Base-by-base conservation (phyloP, 148 eudicot species). In the Cornus controversa region DNA sequence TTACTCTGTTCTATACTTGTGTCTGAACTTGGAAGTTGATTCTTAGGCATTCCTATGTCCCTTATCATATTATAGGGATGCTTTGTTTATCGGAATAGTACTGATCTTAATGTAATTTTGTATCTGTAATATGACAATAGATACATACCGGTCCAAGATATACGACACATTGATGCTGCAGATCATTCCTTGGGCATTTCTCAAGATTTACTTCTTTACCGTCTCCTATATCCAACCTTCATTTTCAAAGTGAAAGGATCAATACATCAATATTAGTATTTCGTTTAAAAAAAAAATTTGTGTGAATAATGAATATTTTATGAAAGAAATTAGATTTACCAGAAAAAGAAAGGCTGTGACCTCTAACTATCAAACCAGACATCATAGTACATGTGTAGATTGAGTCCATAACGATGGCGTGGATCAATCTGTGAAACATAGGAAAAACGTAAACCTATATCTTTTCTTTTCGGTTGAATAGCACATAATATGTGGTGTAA, bases 301-400 rank as follows among this genome's bases (percentile, higher is more conserved):
- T 27, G 34, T 31, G n/a, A n/a, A n/a, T n/a, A n/a, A n/a, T n/a
- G n/a, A n/a, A 67, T 70, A n/a, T 31, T 68, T 36, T 34, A 45
- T 37, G 16, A 18, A 31, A 31, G 2, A 22, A 14, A 13, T 13
- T 54, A 4, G 11, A 54, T 16, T 71, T 76, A 85, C 87, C 87
- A 85, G 80, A 76, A 85, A 63, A 85, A 85, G 81, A 85, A 85
- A n/a, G 87, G 87, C 42, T 85, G 82, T 9, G 75, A 67, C 69
- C 84, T 85, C 66, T 79, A 72, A 69, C 82, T 75, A 24, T 26
- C 62, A 18, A 72, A 58, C 87, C 87, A 85, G 8, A 54, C 73
- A 27, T 73, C 80, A 57, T 81, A 79, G 34, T 81, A 84, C 10
- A 78, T 54, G 25, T 78, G 66, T 14, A 82, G 81, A 76, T 82